Conservation (phyloP, 306 rosid genomes). For the apple (Malus domestica) region ASM211411v1 NC_041789.1:25508001-25508500, state of each 20-base stretch:
- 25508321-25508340: neutral
- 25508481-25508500: conserved; percentile 16
- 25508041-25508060: no score
- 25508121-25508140: neutral
- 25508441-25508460: neutral
- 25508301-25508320: neutral
- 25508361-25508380: neutral
- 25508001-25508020: no score
- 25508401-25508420: neutral
- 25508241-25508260: neutral
- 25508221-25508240: neutral
- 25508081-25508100: no score
- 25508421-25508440: neutral
- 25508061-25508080: no score
- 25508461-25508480: neutral
- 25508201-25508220: neutral
- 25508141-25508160: neutral
- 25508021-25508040: no score
- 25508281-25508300: neutral
- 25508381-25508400: neutral
- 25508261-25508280: no score
- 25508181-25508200: neutral
- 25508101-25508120: no score
- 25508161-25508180: neutral
- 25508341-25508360: neutral